These are phyloP conservation scores for Dichotomocladium elegans DNA, from an alignment of 371 early-diverging fungal genomes.

Conservation along the genomic window DNA sequence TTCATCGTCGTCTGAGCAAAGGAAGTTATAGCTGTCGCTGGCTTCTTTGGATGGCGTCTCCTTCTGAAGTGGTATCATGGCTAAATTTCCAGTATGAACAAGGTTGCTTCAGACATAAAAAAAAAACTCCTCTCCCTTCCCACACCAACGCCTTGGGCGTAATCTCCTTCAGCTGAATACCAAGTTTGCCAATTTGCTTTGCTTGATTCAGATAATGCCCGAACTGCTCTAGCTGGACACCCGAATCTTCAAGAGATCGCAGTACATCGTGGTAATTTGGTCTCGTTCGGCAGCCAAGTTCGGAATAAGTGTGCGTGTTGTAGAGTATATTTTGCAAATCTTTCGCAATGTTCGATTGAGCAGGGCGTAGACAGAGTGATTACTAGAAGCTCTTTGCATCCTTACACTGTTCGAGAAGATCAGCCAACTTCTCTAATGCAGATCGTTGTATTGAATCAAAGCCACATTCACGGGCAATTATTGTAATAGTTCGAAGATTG, in stretches of 20 bases:
- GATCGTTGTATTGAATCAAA: constrained; percentile 46
- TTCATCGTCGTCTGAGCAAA: constrained; percentile 45
- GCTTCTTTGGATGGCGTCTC: neutral
- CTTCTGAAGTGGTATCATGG: neutral
- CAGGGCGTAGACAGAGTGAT: neutral
- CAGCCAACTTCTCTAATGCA: constrained; percentile 40
- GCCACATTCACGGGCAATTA: constrained; percentile 40
- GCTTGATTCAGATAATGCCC: constrained; percentile 26
- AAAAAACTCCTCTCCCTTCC: too few relatives aligned
- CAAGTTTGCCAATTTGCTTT: constrained; percentile 5
- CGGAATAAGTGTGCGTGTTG: constrained; percentile 46
- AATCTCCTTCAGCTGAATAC: too few relatives aligned
- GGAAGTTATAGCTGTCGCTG: constrained; percentile 5
- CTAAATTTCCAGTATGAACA: neutral
- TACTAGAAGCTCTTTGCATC: neutral
- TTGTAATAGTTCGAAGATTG: constrained; percentile 22
- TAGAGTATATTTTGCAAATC: constrained; percentile 49
- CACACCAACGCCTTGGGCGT: too few relatives aligned
- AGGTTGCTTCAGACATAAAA: neutral
- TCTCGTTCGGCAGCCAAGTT: constrained; percentile 48
- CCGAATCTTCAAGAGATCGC: constrained; percentile 36
- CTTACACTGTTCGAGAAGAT: constrained; percentile 46
- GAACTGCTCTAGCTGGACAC: constrained; percentile 26
- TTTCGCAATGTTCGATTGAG: constrained; percentile 13
- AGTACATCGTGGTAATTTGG: constrained; percentile 54